Base-by-base conservation (phyloP, 441 rosid species). In the Gossypium trilobum region DNA sequence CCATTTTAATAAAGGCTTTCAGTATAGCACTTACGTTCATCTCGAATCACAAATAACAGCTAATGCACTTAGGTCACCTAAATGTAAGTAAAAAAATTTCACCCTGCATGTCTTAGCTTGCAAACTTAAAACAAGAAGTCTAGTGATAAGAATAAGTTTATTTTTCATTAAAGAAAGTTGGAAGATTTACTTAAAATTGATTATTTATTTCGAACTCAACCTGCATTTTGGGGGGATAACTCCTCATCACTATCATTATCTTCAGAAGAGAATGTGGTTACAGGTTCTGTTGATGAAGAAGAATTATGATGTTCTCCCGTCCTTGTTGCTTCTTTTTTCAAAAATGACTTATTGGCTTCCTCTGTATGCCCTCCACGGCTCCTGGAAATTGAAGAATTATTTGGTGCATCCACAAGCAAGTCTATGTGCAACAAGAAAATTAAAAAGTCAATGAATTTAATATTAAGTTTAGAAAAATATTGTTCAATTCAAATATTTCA, bases 181-280 rank as follows among this genome's bases (percentile, higher is more conserved):
- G 23, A 14, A 64, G 46, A 22, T 59, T 69, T 57, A 51, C 17
- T 42, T 36, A 29, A 39, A 64, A 42, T 14, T 29, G 16, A 50
- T 65, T n/a, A 36, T 6, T 20, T 1, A 56, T 46, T 23, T 44
- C 8, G 1, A 16, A 73, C 19, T n/a, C 8, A 59, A 83, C 88
- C 89, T 87, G 77, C 79, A n/a, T 9, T 67, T 36, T 68, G 70
- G 70, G 85, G 51, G 13, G 57, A 67, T 25, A 67, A 58, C 54
- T 22, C 48, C 60, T 42, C 73, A 29, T 76, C 65, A 50, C 20
- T 71, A 71, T 62, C 74, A 64, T 75, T 78, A 54, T 36, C 73
- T 42, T 71, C 69, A 9, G 72, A 50, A 67, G 55, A 13, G 52
- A 17, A 8, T 29, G 75, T 27, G 16, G 76, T 11, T 25, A 75